Percentiles rank a stretch among this genome's conserved stretches.
Evolutionary conservation across 225 moss, liverwort and hornwort species (phyloP).

Genomic region (Ulota crispa): DNA sequence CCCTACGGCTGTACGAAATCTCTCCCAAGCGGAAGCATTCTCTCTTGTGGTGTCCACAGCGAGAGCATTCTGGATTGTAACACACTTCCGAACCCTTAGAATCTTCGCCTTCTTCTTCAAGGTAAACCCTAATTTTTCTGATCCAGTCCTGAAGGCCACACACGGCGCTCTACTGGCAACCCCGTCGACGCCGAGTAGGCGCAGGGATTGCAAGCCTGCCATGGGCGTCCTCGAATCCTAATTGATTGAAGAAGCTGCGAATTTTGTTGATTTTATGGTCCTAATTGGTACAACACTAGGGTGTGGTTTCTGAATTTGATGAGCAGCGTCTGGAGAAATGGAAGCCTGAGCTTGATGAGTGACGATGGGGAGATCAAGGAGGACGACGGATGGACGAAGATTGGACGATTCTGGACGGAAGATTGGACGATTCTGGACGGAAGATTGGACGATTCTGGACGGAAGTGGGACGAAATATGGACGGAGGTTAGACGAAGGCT

Average conservation of each 20-base stretch:
- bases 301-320: not conserved
- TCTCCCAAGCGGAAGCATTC: slow-evolving; percentile 35
- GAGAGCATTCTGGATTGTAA: slow-evolving; percentile 28
- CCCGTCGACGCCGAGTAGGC: slow-evolving; percentile 30
- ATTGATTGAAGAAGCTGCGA: not conserved
- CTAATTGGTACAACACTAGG: too few species aligned
- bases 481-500: too few species aligned
- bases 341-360: not conserved
- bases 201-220: slow-evolving; percentile 36
- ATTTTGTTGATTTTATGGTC: too few species aligned
- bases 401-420: not conserved
- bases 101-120: not conserved
- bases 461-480: too few species aligned
- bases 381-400: not conserved
- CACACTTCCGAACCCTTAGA: not conserved
- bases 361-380: not conserved
- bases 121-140: slow-evolving; percentile 10
- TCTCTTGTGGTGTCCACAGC: slow-evolving; percentile 35
- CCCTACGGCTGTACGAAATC: slow-evolving; percentile 37
- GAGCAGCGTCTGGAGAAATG: not conserved
- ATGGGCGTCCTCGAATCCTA: not conserved
- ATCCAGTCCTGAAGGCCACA: not conserved
- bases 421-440: too few species aligned
- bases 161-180: not conserved
- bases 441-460: too few species aligned